Evolutionary conservation across 23 red algal genomes (phyloP).

Genomic region (Cyanidioschyzon merolae): DNA sequence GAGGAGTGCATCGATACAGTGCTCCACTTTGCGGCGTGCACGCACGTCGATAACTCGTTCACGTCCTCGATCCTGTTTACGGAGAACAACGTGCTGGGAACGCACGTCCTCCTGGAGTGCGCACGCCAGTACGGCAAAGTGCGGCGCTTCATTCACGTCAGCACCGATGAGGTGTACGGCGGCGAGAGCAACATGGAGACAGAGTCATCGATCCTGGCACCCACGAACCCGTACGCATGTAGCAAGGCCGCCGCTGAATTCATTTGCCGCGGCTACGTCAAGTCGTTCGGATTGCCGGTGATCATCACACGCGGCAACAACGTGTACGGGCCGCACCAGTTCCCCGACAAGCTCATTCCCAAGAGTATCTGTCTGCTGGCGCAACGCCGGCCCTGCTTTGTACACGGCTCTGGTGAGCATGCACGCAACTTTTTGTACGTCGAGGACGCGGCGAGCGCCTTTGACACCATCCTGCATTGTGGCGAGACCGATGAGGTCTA

Average conservation of each 20-base stretch:
- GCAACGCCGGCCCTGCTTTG: constrained; percentile 32
- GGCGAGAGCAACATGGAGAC: constrained; percentile 67
- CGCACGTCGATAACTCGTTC: constrained; percentile 94
- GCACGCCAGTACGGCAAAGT: constrained; percentile 58
- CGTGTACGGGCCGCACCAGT: constrained; percentile 91
- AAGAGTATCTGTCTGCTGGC: constrained; percentile 64
- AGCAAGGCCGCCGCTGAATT: constrained; percentile 94
- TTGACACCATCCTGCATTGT: constrained; percentile 72
- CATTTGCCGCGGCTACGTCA: constrained; percentile 70
- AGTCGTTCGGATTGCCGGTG: constrained; percentile 79
- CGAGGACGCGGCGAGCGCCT: constrained; percentile 71
- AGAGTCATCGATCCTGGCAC: constrained; percentile 68
- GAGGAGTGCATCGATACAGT: constrained; percentile 82
- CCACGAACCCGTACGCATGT: constrained; percentile 94
- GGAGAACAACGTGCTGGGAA: constrained; percentile 88
- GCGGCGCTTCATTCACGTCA: constrained; percentile 77
- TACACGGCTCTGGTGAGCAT: constrained; percentile 80
- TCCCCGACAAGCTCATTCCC: constrained; percentile 94
- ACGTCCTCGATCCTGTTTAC: constrained; percentile 72
- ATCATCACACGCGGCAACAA: constrained; percentile 94
- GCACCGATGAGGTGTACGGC: constrained; percentile 97
- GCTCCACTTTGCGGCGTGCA: constrained; percentile 93
- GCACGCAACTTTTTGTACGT: constrained; percentile 69
- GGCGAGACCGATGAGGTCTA: constrained; percentile 76
- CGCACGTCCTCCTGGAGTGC: constrained; percentile 72